phyloP scores from a whole-genome alignment of 2,329 filamentous ascomycete species.

The Hymenoscyphus occultus region DNA sequence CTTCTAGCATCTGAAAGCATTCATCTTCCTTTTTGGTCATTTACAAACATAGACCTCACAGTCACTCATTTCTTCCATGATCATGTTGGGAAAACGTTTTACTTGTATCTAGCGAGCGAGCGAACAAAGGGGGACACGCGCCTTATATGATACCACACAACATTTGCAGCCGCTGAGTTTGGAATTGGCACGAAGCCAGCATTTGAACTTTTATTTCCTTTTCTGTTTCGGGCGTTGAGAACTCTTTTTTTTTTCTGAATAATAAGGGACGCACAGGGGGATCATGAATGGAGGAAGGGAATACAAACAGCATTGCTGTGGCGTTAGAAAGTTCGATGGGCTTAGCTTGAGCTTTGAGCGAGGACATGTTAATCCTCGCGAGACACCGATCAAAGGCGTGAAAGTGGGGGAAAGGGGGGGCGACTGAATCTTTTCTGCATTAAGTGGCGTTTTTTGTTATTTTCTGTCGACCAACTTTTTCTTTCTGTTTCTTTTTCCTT shows the following conservation, averaged over 20 bases:
- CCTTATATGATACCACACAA: constrained; percentile 9
- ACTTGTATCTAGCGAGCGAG: constrained; percentile 13
- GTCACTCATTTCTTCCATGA: constrained; percentile 10
- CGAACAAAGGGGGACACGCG: constrained; percentile 2
- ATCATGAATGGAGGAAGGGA: constrained; percentile 10
- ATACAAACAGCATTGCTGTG: constrained; percentile 13
- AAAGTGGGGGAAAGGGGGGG: neutral
- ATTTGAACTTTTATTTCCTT: constrained; percentile 6
- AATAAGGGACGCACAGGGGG: constrained; percentile 9
- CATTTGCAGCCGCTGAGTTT: constrained; percentile 9
- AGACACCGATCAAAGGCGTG: neutral
- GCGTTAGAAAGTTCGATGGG: constrained; percentile 7
- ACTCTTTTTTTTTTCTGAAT: constrained; percentile 11
- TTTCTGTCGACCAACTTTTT: neutral
- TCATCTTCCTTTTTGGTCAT: neutral
- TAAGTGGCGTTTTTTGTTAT: neutral
- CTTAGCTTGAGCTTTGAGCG: too few relatives aligned
- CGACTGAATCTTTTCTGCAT: neutral
- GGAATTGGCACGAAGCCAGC: neutral
- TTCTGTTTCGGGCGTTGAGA: neutral
- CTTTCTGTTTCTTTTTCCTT: neutral
- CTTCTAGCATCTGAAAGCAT: neutral
- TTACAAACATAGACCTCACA: constrained; percentile 7
- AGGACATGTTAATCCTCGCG: neutral
- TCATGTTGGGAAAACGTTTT: neutral